Evolutionary conservation across 768 basidiomycete genomes (phyloP), one percentile per base, ranked within the genome.

Genomic region (Podaxis sp.): DNA sequence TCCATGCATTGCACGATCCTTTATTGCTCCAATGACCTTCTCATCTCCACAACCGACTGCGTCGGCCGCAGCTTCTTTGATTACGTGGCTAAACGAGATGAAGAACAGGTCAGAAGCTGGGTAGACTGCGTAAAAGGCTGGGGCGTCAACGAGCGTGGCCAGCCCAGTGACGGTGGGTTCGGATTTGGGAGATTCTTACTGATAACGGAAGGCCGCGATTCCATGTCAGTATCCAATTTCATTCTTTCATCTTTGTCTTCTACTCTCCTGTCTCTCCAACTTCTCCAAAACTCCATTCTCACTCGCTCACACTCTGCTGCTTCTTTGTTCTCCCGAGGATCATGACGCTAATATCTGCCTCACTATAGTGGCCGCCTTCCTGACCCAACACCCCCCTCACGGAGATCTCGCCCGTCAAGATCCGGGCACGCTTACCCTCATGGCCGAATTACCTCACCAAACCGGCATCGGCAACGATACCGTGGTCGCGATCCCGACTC

Each of bases 141-240:
- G 88, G 91, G 91, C 17, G 90, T 93, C 54, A 93, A 93, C 65
- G 91, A 93, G 72, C 82, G 85, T 2, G 91, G 91, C 0, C 88
- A 90, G 73, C 91, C 91, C 24, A 89, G 88, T 69, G 90, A 92
- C 66, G 90, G 91, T 37, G 91, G 91, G 1, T 93, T 93, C 70
- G 91, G 90, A 15, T 93, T 89, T 73, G 90, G 90, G 17, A 83
- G 82, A 68, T 93, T 93, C 67, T 75, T 72, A 46, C 67, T 91
- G 2, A 72, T 82, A 57, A 73, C 80, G 1, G 78, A 79, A 55
- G 89, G 89, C 0, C 76, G 91, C 63, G 87, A 91, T 68, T 86
- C 86, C 0, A 78, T 79, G 89, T 86, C 63, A 62, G 82, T 73
- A 52, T 57, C 27, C 22, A 25, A 51, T 64, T 53, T 62, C 63